Evolutionary conservation across 148 eudicot species (phyloP), one percentile per base, ranked within the genome.

Genomic region (Vaccinium corymbosum): DNA sequence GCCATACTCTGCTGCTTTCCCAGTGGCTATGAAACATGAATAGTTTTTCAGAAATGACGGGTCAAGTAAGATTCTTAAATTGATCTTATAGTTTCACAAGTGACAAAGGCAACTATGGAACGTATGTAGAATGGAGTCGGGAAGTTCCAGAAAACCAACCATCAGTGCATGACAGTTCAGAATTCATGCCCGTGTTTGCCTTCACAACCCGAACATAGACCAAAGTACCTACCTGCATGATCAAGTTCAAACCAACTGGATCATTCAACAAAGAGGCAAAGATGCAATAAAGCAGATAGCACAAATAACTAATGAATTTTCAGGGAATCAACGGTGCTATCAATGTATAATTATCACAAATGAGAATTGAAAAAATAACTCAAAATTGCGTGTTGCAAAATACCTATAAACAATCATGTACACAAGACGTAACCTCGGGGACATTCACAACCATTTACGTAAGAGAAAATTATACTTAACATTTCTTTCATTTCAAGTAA

Each of bases 81-180:
- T 50, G 38, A 14, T 42, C n/a, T 16, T 1, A 55, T 51, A 15
- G 14, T 20, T 56, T 25, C 35, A 50, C 13, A 50, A 73, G 53
- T 38, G 11, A 48, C 49, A 14, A 82, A 6, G 75, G 38, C 51
- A 74, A 76, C 62, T 32, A 70, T 4, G 50, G 59, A 59, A 59
- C 19, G 19, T 56, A 78, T 19, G 38, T 25, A 52, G n/a, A 77
- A 68, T 17, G 55, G 78, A 55, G n/a, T 17, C 7, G 14, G 72
- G 79, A 75, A 29, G 80, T 27, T 17, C 20, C 16, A 52, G 49
- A 52, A 29, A 62, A 89, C 95, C 27, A 89, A 97, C 99, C 98
- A 90, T 97, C 98, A 83, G 89, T 92, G 93, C 99, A 97, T 51
- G 99, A 89, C 51, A 97, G 86, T 88, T 97, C 99, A 16, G 99